Conservation (phyloP, 495 filamentous ascomycete genomes). For the Neurospora sp. region DNA sequence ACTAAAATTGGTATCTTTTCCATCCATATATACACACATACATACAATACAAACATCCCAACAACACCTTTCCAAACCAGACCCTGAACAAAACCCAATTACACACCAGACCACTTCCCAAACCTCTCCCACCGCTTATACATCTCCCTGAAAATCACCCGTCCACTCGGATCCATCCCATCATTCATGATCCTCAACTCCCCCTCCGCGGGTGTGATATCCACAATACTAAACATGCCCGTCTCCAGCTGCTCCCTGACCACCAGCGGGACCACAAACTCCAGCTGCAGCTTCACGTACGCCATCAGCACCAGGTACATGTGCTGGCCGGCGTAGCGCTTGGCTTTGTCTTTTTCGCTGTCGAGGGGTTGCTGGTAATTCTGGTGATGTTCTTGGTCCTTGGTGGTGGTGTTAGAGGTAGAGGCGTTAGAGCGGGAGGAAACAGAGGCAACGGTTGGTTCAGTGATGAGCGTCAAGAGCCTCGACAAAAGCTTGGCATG, state of each 20-base stretch:
- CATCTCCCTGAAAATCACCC: constrained; percentile 62
- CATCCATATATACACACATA: background rate
- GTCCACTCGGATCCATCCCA: constrained; percentile 53
- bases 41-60: background rate
- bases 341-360: constrained; percentile 67
- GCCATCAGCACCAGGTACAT: constrained; percentile 61
- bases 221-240: constrained; percentile 61
- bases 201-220: constrained; percentile 51
- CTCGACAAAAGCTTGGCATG: constrained; percentile 58
- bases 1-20: background rate
- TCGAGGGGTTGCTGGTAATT: constrained; percentile 33
- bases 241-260: constrained; percentile 60
- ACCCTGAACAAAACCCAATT: no score
- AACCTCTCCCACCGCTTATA: constrained; percentile 59
- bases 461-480: constrained; percentile 65
- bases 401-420: background rate
- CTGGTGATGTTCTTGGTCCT: background rate
- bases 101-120: constrained; percentile 58
- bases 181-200: constrained; percentile 56
- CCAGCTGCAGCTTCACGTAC: constrained; percentile 60
- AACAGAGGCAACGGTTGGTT: constrained; percentile 66
- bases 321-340: constrained; percentile 63
- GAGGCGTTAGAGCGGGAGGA: constrained; percentile 27
- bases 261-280: constrained; percentile 30
- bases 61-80: background rate